Evolutionary conservation across 495 filamentous ascomycete genomes (phyloP).

Genomic region (Neurospora sp.): DNA sequence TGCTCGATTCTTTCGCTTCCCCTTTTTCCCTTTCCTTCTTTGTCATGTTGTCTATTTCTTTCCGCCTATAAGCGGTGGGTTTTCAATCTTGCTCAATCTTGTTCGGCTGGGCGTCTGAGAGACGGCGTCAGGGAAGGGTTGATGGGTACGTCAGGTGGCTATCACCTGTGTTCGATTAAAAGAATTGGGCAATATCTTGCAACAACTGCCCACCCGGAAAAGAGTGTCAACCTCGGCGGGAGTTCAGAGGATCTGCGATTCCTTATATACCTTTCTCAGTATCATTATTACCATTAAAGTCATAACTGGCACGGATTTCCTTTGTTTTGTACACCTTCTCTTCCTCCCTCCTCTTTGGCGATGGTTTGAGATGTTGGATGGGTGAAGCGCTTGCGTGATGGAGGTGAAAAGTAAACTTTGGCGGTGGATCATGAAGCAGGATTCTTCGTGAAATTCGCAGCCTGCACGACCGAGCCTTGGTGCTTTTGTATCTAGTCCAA

Average conservation of each 20-base stretch:
- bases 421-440: neutral
- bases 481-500: neutral
- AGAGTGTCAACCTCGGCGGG: neutral
- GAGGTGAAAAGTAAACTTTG: neutral
- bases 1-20: neutral
- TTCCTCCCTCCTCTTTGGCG: neutral
- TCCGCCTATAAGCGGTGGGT: neutral
- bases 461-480: neutral
- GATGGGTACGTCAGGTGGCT: neutral
- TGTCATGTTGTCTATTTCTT: neutral
- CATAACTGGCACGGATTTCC: neutral
- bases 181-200: neutral
- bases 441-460: neutral
- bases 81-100: neutral
- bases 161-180: neutral
- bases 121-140: neutral
- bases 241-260: neutral
- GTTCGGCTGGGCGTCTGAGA: neutral
- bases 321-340: neutral
- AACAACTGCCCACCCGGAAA: neutral
- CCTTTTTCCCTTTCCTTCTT: neutral
- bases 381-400: neutral
- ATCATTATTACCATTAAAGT: neutral
- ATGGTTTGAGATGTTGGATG: neutral
- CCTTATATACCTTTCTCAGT: neutral